phyloP scores from a whole-genome alignment of 495 filamentous ascomycete species.

The Amorphotheca resinae region DNA sequence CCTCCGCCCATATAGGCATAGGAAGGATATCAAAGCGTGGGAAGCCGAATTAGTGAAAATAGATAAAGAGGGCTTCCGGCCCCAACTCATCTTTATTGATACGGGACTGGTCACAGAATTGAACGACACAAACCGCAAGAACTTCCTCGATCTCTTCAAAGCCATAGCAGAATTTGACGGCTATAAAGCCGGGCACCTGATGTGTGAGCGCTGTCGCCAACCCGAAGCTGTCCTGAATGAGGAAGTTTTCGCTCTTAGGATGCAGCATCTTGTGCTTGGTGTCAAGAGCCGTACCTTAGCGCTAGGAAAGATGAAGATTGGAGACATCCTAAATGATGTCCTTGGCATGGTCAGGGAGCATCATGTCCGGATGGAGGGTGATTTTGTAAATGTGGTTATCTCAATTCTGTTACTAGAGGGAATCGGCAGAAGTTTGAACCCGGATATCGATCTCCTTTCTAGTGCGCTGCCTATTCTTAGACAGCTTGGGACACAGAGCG shows the following conservation, averaged over 20 bases:
- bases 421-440: constrained; percentile 80
- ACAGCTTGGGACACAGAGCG: constrained; percentile 68
- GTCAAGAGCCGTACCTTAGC: constrained; percentile 88
- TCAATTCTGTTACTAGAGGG: constrained; percentile 89
- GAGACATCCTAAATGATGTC: constrained; percentile 84
- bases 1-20: constrained; percentile 56
- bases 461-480: constrained; percentile 86
- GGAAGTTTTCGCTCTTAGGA: constrained; percentile 86
- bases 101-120: constrained; percentile 93
- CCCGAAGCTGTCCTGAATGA: constrained; percentile 76
- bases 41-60: constrained; percentile 56
- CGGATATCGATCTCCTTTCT: constrained; percentile 70
- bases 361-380: constrained; percentile 90
- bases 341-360: constrained; percentile 84
- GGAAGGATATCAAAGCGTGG: constrained; percentile 51
- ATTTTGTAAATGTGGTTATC: constrained; percentile 97
- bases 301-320: constrained; percentile 90
- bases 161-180: constrained; percentile 96
- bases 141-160: constrained; percentile 94
- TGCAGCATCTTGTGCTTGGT: constrained; percentile 86
- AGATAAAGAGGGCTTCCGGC: constrained; percentile 83
- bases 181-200: constrained; percentile 85
- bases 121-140: constrained; percentile 70
- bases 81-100: constrained; percentile 95
- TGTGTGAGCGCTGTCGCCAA: constrained; percentile 89